Base-by-base conservation (phyloP, 2,329 filamentous ascomycete species). In the Diaporthe sp. region DNA sequence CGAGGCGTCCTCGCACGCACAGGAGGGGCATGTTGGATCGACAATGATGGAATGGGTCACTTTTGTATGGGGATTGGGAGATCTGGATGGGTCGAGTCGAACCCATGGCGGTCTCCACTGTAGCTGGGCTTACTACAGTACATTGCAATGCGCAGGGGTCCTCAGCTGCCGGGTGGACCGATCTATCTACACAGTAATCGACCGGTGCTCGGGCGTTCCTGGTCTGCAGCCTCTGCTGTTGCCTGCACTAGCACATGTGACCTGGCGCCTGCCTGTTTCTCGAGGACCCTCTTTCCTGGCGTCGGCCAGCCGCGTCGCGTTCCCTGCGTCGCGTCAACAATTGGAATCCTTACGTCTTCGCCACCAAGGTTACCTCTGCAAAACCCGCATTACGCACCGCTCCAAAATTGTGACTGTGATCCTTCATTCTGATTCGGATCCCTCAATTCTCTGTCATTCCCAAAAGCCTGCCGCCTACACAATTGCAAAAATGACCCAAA, bases 401-500 rank as follows among this genome's bases (percentile, higher is more conserved):
- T 67, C 19, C n/a, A 25, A 45, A 28, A 28, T 25, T 19, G 57
- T 35, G 33, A 64, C 64, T 50, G 30, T 15, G 40, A 9, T 15
- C 9, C 38, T 28, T 30, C 13, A 7, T 54, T 10, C 35, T n/a
- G 9, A 55, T 15, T 3, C 17, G 7, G 7, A 30, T 12, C 25
- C 33, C 15, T 22, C 25, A n/a, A 28, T 8, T 35, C 33, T 8
- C n/a, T n/a, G n/a, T 50, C 2, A 22, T 9, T 42, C 13, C 35
- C 8, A 3, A n/a, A 12, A 3, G 33, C 3, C 33, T 52, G 42
- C 33, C 30, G 19, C n/a, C 33, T 19, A 42, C 33, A 45, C 12
- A 13, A 12, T 33, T 28, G 19, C 55, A 17, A 74, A 72, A 67
- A 89, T 89, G 87, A 85, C 85, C 19, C 83, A 86, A 52, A 83